Evolutionary conservation across 1,284 basidiomycete genomes (phyloP).

Genomic region (Sphagnurus paluster): DNA sequence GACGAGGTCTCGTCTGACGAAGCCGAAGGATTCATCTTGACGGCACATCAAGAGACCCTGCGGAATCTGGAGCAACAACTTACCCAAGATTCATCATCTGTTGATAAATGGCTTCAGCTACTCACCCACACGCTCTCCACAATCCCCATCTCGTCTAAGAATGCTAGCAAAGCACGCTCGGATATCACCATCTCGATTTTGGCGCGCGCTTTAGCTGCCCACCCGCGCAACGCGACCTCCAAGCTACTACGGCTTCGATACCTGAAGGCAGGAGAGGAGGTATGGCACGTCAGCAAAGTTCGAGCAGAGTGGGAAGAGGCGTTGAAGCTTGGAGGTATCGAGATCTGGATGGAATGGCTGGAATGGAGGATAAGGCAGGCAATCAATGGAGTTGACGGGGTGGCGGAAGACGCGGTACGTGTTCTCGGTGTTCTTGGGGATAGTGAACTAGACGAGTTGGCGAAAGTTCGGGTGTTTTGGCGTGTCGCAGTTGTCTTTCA

Average conservation of each 20-base stretch:
- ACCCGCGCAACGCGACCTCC: constrained; percentile 51
- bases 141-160: constrained; percentile 61
- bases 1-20: constrained; percentile 26
- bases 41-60: constrained; percentile 58
- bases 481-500: constrained; percentile 66
- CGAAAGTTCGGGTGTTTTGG: constrained; percentile 69
- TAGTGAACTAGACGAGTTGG: constrained; percentile 48
- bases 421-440: constrained; percentile 39
- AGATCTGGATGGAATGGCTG: constrained; percentile 74
- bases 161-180: constrained; percentile 60
- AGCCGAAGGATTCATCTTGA: constrained; percentile 37
- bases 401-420: constrained; percentile 50
- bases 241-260: constrained; percentile 58
- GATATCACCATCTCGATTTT: constrained; percentile 73
- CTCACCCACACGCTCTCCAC: constrained; percentile 59
- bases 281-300: constrained; percentile 62
- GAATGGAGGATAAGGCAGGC: constrained; percentile 64
- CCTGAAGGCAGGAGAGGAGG: constrained; percentile 66
- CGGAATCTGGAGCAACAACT: constrained; percentile 60
- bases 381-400: constrained; percentile 46
- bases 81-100: constrained; percentile 47
- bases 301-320: constrained; percentile 73
- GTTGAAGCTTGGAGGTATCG: constrained; percentile 46
- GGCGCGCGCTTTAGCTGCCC: constrained; percentile 58
- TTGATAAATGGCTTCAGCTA: constrained; percentile 65